Base-by-base conservation (phyloP, 768 basidiomycete genomes). In the Paxillus ammoniavirescens region DNA sequence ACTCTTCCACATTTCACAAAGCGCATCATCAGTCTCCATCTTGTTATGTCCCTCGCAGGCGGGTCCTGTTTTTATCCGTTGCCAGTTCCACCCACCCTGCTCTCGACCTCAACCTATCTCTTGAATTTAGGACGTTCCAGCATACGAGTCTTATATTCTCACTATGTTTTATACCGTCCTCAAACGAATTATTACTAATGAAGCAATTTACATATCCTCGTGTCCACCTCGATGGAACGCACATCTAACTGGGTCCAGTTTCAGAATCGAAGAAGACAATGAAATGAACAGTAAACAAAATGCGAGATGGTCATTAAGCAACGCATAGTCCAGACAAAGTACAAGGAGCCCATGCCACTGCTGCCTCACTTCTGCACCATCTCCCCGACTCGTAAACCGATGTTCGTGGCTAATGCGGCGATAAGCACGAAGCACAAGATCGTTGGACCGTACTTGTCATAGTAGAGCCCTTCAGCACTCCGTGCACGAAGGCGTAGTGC, bases 371-470 rank as follows among this genome's bases (percentile, higher is more conserved):
- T 30, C 15, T 43, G 33, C 5, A 5, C 44, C 77, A 87, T 77
- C 68, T 89, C 83, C 12, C 77, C 68, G 50, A 84, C 61, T 52
- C 91, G 75, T 61, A 93, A 68, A 18, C 78, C 87, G 58, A 95
- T 80, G 65, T 95, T 95, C 57, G 86, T 81, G 18, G 79, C 78
- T 48, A 94, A 70, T 15, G 91, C 89, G 35, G 76, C 71, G 52
- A 89, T 79, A 42, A 97, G 70, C 38, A 87, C 77, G 23, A 82
- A 58, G 58, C 89, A 91, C 21, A 96, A 74, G 4, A 86, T 65
- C 1, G 87, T 90, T 36, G 93, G 92, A 0, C 93, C 91, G 58
- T 86, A 92, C 71, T 86, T 88, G 73, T 96, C 93, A 65, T 93
- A 92, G 71, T 96, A 96, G 48, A 92, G 60, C 21, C 91, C 89